phyloP scores from a whole-genome alignment of 805 yeast species.

The Blastobotrys parvus region DNA sequence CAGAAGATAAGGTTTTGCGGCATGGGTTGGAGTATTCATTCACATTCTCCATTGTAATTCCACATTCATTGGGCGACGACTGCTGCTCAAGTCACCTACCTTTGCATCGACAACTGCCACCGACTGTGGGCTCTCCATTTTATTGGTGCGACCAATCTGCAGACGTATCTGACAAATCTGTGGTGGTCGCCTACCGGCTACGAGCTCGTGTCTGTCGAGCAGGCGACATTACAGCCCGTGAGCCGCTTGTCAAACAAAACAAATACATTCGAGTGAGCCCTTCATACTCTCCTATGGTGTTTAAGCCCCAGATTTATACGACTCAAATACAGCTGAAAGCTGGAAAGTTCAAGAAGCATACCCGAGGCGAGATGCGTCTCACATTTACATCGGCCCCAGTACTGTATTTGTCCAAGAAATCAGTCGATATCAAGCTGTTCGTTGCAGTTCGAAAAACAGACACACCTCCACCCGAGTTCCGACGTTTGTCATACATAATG shows the following conservation, averaged over 20 bases:
- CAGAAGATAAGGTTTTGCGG: conserved; percentile 6
- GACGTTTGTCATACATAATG: conserved; percentile 1
- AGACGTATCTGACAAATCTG: not conserved
- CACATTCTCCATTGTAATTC: conserved; percentile 12
- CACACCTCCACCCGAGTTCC: conserved; percentile 7
- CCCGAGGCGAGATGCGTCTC: not conserved
- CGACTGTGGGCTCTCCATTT: conserved; percentile 1
- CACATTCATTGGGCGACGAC: conserved; percentile 2
- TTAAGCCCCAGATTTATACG: not conserved
- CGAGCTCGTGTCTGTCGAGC: conserved; percentile 1
- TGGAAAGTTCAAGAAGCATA: not conserved
- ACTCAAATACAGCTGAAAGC: not conserved
- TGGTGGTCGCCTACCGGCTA: conserved; percentile 3
- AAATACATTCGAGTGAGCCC: not conserved
- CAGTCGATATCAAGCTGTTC: not conserved
- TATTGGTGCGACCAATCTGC: not conserved
- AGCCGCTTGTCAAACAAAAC: not conserved
- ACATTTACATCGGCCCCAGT: not conserved
- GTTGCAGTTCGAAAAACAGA: not conserved
- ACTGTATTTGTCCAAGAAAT: not conserved
- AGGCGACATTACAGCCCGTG: not conserved
- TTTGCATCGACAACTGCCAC: conserved; percentile 4
- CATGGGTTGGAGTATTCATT: conserved; percentile 11
- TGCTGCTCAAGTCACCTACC: conserved; percentile 2
- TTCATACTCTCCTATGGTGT: conserved; percentile 1